Percentiles rank a stretch among this genome's conserved stretches.
These are phyloP conservation scores for Porphyra umbilicalis DNA, from an alignment of 31 red algal species.

Conservation along the genomic window DNA sequence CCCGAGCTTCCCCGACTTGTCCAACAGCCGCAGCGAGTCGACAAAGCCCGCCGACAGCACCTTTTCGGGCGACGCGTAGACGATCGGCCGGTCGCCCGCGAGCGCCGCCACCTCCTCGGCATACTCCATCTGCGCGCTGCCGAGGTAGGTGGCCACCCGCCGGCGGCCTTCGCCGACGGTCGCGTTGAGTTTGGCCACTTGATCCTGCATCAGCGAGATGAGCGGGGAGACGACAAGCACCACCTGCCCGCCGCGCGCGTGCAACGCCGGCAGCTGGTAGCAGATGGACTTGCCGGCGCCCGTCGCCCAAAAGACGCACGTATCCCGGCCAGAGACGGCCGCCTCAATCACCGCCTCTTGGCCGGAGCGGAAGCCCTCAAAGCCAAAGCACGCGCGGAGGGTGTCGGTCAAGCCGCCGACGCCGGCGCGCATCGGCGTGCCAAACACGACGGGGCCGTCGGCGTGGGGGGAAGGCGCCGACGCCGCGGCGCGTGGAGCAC, in stretches of 20 bases:
- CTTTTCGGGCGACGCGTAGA: conserved; percentile 87
- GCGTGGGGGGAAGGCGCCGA: background rate
- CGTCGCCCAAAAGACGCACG: conserved; percentile 59
- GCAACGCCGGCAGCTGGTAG: conserved; percentile 74
- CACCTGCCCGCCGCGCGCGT: conserved; percentile 13
- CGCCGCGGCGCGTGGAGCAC: too few relatives aligned
- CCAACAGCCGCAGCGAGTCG: conserved; percentile 9
- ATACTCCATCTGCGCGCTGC: conserved; percentile 5
- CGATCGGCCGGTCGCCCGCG: background rate
- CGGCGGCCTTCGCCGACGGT: conserved; percentile 17
- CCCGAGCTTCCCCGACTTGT: conserved; percentile 20
- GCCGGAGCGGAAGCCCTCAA: conserved; percentile 14
- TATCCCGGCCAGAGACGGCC: conserved; percentile 39
- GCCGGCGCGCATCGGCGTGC: background rate
- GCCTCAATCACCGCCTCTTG: conserved; percentile 28
- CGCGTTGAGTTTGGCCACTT: conserved; percentile 55
- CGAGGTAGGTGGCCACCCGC: background rate
- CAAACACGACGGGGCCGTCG: background rate
- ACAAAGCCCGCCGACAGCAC: conserved; percentile 18
- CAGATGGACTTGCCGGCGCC: conserved; percentile 88
- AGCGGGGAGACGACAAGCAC: conserved; percentile 82
- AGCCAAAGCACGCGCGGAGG: conserved; percentile 18
- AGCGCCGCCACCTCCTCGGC: conserved; percentile 9
- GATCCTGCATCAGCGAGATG: conserved; percentile 84
- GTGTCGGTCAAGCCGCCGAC: background rate